Evolutionary conservation across 208 protist species (phyloP).

Genomic region (Kentomonas sorsogonicus): DNA sequence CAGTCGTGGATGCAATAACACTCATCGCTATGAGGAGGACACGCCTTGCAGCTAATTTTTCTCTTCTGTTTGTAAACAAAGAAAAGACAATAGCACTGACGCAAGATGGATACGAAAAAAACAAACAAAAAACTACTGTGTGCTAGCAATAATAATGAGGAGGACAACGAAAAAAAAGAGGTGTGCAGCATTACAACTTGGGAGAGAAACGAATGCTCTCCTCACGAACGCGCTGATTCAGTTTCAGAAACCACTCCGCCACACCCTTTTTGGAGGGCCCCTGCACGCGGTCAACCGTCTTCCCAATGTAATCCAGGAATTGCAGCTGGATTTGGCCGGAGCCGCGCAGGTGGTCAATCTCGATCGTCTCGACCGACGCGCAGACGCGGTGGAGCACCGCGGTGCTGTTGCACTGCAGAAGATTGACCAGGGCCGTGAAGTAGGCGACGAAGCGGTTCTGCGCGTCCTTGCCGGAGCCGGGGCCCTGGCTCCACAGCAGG

Average conservation of each 20-base stretch:
- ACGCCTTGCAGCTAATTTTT: not conserved
- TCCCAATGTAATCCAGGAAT: constrained; percentile 65
- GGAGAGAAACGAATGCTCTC: constrained; percentile 17
- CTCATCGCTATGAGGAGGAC: too few species aligned
- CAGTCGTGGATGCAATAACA: too few species aligned
- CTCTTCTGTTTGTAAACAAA: constrained; percentile 7
- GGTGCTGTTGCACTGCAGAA: constrained; percentile 60
- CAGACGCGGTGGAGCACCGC: constrained; percentile 73
- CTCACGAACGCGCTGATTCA: constrained; percentile 36
- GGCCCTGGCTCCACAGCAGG: constrained; percentile 44
- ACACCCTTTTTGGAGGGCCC: constrained; percentile 60
- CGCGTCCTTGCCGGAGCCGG: constrained; percentile 20
- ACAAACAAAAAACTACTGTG: constrained; percentile 6
- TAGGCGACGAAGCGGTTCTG: constrained; percentile 61
- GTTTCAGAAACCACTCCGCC: constrained; percentile 70
- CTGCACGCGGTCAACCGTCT: constrained; percentile 41
- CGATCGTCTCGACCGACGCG: constrained; percentile 72
- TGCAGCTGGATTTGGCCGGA: constrained; percentile 39
- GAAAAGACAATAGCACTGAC: not conserved
- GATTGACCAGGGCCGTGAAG: constrained; percentile 69
- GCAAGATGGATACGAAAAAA: not conserved
- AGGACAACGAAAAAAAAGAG: not conserved
- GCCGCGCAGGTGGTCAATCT: constrained; percentile 64
- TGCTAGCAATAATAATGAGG: not conserved
- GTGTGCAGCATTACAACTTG: not conserved